Percentiles rank a stretch among this genome's conserved stretches.
Conservation (phyloP, 1,284 basidiomycete genomes). For the Marasmius fiardii region DNA sequence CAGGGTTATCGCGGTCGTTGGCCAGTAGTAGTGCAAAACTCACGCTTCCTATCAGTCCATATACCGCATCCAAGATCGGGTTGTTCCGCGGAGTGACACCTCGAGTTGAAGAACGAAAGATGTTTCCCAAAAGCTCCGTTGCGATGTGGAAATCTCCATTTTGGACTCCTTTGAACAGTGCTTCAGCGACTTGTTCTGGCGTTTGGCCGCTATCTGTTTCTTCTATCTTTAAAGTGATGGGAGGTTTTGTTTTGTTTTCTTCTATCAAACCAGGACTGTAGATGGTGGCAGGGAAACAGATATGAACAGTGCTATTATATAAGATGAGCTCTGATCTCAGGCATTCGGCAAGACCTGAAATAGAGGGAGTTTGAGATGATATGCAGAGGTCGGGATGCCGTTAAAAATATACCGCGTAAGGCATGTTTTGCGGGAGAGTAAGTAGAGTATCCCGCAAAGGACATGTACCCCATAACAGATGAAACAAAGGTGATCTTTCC, state of each 20-base stretch:
- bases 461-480: conserved; percentile 1
- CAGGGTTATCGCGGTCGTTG: background rate
- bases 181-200: conserved; percentile 39
- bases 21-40: conserved; percentile 7
- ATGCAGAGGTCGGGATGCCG: background rate
- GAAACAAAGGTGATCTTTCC: conserved; percentile 1
- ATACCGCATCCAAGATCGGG: conserved; percentile 48
- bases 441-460: background rate
- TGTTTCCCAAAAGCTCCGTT: conserved; percentile 61
- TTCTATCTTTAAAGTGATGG: conserved; percentile 79
- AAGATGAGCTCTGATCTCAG: conserved; percentile 82
- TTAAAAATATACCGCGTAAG: background rate
- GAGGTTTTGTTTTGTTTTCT: conserved; percentile 84
- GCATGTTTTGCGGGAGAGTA: conserved; percentile 1
- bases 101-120: conserved; percentile 70
- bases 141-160: conserved; percentile 77
- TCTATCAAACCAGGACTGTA: conserved; percentile 76
- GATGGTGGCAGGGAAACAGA: conserved; percentile 89
- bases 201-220: conserved; percentile 68
- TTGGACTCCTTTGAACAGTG: conserved; percentile 52
- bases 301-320: conserved; percentile 80
- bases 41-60: conserved; percentile 38
- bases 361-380: background rate
- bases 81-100: conserved; percentile 70
- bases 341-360: conserved; percentile 78